These are phyloP conservation scores for Fusarium torulosum DNA, from an alignment of 2,329 filamentous ascomycete genomes.

Conservation along the genomic window DNA sequence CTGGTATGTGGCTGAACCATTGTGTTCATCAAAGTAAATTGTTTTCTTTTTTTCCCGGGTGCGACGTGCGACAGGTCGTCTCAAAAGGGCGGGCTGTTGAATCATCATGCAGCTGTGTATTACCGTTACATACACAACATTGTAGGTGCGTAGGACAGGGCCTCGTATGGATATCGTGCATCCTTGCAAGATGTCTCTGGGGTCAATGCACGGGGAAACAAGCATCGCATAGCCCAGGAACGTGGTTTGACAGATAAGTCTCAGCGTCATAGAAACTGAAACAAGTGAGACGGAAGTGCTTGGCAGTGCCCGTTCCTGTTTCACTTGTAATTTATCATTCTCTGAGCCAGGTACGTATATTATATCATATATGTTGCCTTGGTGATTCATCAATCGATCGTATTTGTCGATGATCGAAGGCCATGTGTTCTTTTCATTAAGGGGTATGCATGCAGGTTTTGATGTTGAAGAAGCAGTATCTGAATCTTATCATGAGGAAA, in stretches of 20 bases:
- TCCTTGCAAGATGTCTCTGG: constrained; percentile 13
- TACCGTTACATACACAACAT: neutral
- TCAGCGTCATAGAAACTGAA: constrained; percentile 29
- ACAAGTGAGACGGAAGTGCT: constrained; percentile 7
- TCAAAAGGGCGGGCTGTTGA: constrained; percentile 6
- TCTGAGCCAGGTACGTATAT: constrained; percentile 10
- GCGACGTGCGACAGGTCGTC: constrained; percentile 21
- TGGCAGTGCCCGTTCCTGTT: constrained; percentile 9
- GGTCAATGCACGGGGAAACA: constrained; percentile 10
- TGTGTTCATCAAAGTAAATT: constrained; percentile 7
- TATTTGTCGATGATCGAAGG: neutral
- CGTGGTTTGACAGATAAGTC: constrained; percentile 1
- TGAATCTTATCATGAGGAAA: too few relatives aligned
- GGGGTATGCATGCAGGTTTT: too few relatives aligned
- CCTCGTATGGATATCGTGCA: constrained; percentile 13
- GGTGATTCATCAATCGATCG: constrained; percentile 10
- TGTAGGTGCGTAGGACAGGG: neutral
- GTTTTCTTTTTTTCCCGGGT: constrained; percentile 2
- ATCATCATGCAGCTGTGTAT: constrained; percentile 12
- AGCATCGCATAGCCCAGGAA: constrained; percentile 12
- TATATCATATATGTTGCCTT: neutral
- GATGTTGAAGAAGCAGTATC: too few relatives aligned
- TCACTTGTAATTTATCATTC: constrained; percentile 17
- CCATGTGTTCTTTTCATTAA: neutral
- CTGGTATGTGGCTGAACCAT: constrained; percentile 12